Evolutionary conservation across 192 early-diverging fungal genomes (phyloP).

Genomic region (Glomus cerebriforme): DNA sequence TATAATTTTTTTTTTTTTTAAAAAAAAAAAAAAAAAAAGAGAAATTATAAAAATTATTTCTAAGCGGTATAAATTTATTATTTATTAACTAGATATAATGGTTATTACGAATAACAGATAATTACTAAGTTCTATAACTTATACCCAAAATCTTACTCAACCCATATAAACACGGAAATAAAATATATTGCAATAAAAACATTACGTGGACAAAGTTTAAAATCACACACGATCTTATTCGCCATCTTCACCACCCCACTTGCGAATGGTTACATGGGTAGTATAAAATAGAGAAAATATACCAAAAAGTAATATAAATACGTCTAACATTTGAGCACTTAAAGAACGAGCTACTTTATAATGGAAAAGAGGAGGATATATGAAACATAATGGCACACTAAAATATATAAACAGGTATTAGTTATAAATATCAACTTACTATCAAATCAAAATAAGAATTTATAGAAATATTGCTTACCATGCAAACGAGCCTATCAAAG

Average conservation of each 20-base stretch:
- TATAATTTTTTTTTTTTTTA: too few species aligned
- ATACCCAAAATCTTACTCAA: too few species aligned
- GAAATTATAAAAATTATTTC: too few species aligned
- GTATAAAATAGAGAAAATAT: constrained; percentile 64
- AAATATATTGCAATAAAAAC: too few species aligned
- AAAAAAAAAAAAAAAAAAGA: too few species aligned
- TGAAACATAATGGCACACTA: constrained; percentile 70
- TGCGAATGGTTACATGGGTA: constrained; percentile 58
- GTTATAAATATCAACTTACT: not conserved
- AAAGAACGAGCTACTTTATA: constrained; percentile 47
- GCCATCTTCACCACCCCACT: constrained; percentile 49
- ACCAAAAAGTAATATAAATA: constrained; percentile 65
- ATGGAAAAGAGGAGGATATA: constrained; percentile 79
- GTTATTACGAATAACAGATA: too few species aligned
- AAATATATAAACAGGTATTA: constrained; percentile 24
- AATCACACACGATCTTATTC: too few species aligned
- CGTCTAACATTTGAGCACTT: constrained; percentile 44
- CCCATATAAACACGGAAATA: too few species aligned
- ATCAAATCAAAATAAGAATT: not conserved
- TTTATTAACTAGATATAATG: too few species aligned
- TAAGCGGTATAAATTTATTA: too few species aligned
- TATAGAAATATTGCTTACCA: constrained; percentile 35
- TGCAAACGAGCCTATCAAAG: constrained; percentile 70
- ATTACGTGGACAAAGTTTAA: too few species aligned
- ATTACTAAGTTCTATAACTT: too few species aligned